Conservation (phyloP, 768 basidiomycete genomes). For the Termitomyces sp. region DNA sequence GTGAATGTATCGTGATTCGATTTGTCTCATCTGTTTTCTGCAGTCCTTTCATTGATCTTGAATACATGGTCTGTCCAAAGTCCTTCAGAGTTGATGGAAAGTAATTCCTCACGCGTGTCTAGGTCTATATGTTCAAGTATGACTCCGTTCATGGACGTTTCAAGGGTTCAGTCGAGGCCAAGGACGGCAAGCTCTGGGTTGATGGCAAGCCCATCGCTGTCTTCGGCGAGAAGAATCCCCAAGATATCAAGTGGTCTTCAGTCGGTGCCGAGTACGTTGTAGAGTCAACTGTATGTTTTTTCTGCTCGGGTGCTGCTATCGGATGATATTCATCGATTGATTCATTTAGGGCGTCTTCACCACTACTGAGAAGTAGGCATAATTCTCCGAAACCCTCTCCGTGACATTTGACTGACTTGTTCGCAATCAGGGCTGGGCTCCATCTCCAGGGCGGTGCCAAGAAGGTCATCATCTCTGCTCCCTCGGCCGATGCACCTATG, state of each 20-base stretch:
- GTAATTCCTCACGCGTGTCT: neutral
- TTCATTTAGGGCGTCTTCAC: conserved; percentile 88
- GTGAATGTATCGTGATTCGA: neutral
- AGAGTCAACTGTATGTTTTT: conserved; percentile 78
- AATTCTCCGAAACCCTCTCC: neutral
- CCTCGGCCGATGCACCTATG: conserved; percentile 96
- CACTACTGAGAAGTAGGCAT: conserved; percentile 74
- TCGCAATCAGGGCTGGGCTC: conserved; percentile 59
- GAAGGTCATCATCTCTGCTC: conserved; percentile 99
- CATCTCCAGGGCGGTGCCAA: conserved; percentile 99
- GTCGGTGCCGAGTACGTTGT: conserved; percentile 90
- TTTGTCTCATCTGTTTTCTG: conserved; percentile 1
- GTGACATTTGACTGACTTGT: conserved; percentile 10
- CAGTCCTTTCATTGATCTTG: conserved; percentile 95
- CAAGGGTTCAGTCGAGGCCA: conserved; percentile 75
- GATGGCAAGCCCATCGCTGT: conserved; percentile 72
- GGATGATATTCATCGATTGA: neutral
- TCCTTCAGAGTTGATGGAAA: neutral
- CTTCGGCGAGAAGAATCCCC: conserved; percentile 83
- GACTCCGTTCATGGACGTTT: conserved; percentile 92
- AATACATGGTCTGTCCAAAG: conserved; percentile 76
- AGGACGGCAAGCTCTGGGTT: conserved; percentile 88
- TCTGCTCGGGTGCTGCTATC: neutral
- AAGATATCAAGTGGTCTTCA: conserved; percentile 75
- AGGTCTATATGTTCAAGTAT: conserved; percentile 99